Evolutionary conservation across 495 filamentous ascomycete species (phyloP), one percentile per base, ranked within the genome.

Genomic region (Podospora australis): DNA sequence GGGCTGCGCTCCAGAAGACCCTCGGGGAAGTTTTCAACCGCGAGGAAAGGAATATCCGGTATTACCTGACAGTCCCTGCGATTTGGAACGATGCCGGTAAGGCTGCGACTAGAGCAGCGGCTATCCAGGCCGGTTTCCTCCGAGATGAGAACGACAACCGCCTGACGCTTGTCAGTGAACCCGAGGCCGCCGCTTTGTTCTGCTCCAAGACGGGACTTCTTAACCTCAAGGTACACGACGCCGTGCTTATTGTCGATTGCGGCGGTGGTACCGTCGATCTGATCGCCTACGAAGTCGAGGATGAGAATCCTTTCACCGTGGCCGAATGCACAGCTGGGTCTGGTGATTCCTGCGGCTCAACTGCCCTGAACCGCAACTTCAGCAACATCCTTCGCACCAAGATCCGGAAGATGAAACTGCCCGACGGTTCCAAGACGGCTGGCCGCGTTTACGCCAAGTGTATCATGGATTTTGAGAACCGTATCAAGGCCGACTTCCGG

Each of bases 401-500:
- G 71, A 87, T 87, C 53, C 73, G 83, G 34, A 87, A 86, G 68
- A 87, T 87, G 83, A 86, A 85, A 67, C 71, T 87, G 8, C 81
- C 83, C 8, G 83, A 87, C 54, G 83, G 83, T 35, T 86, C 82
- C 50, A 82, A 79, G 69, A 87, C 83, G 2, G 83, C 83, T 24
- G 82, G 82, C 17, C 79, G 82, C 62, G 83, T 87, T 17, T 87
- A 86, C 55, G 82, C 83, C 48, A 87, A 87, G 66, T 87, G 83
- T 63, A 87, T 87, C 65, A 86, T 86, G 82, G 83, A 87, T 63
- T 87, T 87, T 41, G 82, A 87, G 69, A 86, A 86, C 71, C 68
- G 83, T 58, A 86, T 87, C 71, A 87, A 86, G 70, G 82, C 82
- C 39, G 83, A 87, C 67, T 87, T 87, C 74, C 72, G 83, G n/a